Evolutionary conservation across 2,329 filamentous ascomycete genomes (phyloP).

Genomic region (Arthrobotrys entomopaga): DNA sequence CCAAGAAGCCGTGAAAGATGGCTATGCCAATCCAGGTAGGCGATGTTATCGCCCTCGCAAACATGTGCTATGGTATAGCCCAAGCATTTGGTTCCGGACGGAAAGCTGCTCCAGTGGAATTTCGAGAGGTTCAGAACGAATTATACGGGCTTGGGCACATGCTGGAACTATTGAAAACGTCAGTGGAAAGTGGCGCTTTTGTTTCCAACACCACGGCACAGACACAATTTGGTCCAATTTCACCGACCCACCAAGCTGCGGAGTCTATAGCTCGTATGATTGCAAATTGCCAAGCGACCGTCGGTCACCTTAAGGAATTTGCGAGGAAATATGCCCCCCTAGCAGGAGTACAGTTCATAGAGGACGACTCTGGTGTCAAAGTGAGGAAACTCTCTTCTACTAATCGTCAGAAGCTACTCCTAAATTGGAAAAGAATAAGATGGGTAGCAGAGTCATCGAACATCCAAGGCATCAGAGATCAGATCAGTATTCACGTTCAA

Average conservation of each 20-base stretch:
- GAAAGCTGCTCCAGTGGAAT: constrained; percentile 60
- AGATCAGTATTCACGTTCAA: constrained; percentile 53
- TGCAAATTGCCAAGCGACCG: constrained; percentile 40
- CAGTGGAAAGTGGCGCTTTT: constrained; percentile 36
- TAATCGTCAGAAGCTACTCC: constrained; percentile 43
- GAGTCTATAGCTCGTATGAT: constrained; percentile 45
- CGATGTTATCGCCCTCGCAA: constrained; percentile 59
- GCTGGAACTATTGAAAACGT: constrained; percentile 57
- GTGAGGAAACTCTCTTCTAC: constrained; percentile 38
- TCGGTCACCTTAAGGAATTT: constrained; percentile 46
- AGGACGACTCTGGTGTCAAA: constrained; percentile 28
- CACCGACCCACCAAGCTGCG: constrained; percentile 33
- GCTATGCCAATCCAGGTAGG: constrained; percentile 59
- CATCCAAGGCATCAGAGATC: constrained; percentile 53
- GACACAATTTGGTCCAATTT: constrained; percentile 8
- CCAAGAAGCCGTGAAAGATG: constrained; percentile 52
- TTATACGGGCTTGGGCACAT: constrained; percentile 59
- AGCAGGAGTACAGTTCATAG: constrained; percentile 45
- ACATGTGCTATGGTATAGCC: constrained; percentile 59
- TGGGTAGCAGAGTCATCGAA: constrained; percentile 46
- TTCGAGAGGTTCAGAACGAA: constrained; percentile 60
- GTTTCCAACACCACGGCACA: neutral
- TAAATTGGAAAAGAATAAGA: constrained; percentile 49
- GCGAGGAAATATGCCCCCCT: constrained; percentile 45
- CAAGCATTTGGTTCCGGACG: constrained; percentile 60